Evolutionary conservation across 129 eudicot species (phyloP).

Genomic region (Chrysanthemum makinoi): DNA sequence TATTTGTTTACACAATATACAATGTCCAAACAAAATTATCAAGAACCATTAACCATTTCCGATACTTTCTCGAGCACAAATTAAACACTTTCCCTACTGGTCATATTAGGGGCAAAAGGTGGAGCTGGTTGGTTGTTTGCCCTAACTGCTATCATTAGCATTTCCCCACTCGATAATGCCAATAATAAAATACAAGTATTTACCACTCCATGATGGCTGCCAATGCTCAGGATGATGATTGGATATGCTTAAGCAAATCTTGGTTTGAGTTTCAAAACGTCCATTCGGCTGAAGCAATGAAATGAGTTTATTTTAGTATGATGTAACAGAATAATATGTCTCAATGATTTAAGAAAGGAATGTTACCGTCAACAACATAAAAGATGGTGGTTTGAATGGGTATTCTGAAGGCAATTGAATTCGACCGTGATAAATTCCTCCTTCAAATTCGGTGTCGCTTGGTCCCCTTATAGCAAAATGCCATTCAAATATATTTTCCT

Average conservation of each 20-base stretch:
- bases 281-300: conserved; percentile 75
- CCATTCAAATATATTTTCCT: conserved; percentile 99
- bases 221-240: conserved; percentile 99
- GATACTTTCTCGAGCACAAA: too few species aligned
- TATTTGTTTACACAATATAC: too few species aligned
- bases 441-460: conserved; percentile 85
- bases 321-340: neutral
- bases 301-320: conserved; percentile 1
- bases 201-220: conserved; percentile 99
- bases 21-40: neutral
- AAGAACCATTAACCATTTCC: too few species aligned
- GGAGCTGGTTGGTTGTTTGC: too few species aligned
- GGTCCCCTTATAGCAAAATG: conserved; percentile 98
- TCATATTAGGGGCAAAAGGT: too few species aligned
- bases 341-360: conserved; percentile 15
- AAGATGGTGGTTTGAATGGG: conserved; percentile 97
- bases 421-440: conserved; percentile 96
- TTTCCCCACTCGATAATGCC: too few species aligned
- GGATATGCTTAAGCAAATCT: conserved; percentile 97
- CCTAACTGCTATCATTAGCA: too few species aligned
- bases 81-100: too few species aligned
- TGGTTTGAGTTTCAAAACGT: conserved; percentile 98
- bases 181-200: neutral
- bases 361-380: conserved; percentile 85
- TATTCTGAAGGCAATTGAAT: conserved; percentile 92